These are phyloP conservation scores for Tieghemostelium lacteum DNA, from an alignment of 78 protist genomes.

Conservation along the genomic window DNA sequence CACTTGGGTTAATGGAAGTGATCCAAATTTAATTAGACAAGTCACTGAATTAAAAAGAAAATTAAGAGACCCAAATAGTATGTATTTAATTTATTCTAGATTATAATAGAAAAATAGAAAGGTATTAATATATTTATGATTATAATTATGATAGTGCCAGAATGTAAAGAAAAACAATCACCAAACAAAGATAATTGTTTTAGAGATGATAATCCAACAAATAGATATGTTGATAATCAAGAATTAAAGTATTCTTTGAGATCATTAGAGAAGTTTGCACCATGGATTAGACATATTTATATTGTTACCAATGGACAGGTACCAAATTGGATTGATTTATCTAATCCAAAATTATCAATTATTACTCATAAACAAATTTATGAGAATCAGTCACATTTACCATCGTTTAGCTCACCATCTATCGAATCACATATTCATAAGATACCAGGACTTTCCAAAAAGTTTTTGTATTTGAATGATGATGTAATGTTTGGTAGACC, in stretches of 20 bases:
- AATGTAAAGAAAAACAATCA: slow-evolving; percentile 54
- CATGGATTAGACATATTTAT: slow-evolving; percentile 95
- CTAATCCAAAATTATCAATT: slow-evolving; percentile 85
- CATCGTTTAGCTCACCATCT: slow-evolving; percentile 96
- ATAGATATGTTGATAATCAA: slow-evolving; percentile 88
- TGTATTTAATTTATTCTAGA: neutral
- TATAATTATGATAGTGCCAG: slow-evolving; percentile 19
- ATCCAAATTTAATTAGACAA: slow-evolving; percentile 81
- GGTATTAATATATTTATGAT: neutral
- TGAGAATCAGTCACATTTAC: slow-evolving; percentile 89
- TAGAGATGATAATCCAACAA: slow-evolving; percentile 72
- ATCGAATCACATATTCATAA: slow-evolving; percentile 96
- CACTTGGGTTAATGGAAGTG: slow-evolving; percentile 99
- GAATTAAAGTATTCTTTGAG: slow-evolving; percentile 96
- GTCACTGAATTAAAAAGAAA: slow-evolving; percentile 32
- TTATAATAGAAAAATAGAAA: neutral
- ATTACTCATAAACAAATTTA: slow-evolving; percentile 89
- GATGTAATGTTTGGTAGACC: slow-evolving; percentile 94
- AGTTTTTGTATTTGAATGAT: slow-evolving; percentile 97
- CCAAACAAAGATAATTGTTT: slow-evolving; percentile 71
- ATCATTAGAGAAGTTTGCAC: slow-evolving; percentile 91
- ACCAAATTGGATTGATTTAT: slow-evolving; percentile 95
- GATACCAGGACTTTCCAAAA: slow-evolving; percentile 94
- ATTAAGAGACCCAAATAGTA: slow-evolving; percentile 55
- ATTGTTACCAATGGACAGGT: slow-evolving; percentile 98